Conservation (phyloP, 305 asterid species). For the Fraxinus paxiana region DNA sequence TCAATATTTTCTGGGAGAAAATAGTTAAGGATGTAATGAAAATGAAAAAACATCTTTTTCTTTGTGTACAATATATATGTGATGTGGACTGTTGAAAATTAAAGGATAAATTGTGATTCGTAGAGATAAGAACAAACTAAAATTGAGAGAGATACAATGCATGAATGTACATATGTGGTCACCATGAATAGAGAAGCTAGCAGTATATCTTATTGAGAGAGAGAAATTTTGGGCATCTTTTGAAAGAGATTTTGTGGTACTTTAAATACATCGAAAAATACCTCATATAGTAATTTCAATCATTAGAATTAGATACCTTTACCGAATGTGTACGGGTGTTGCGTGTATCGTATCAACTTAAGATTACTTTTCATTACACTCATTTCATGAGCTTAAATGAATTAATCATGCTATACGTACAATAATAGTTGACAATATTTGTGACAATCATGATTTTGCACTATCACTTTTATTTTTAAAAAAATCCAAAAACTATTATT, state of each 20-base stretch:
- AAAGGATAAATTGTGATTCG: conserved; percentile 25
- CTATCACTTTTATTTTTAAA: too few species aligned
- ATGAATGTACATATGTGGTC: neutral
- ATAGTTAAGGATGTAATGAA: neutral
- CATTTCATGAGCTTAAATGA: neutral
- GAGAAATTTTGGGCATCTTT: neutral
- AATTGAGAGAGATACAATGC: conserved; percentile 10
- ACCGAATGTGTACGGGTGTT: neutral
- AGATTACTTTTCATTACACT: neutral
- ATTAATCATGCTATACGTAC: too few species aligned
- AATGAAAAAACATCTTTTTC: neutral
- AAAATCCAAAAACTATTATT: too few species aligned
- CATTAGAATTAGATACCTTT: neutral
- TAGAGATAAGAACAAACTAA: conserved; percentile 29
- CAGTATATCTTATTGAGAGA: neutral
- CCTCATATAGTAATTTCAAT: neutral
- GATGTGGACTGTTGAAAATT: conserved; percentile 23
- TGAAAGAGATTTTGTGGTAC: neutral
- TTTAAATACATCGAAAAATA: neutral
- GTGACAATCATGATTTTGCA: too few species aligned
- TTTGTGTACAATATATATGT: conserved; percentile 22
- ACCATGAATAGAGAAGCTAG: conserved; percentile 6
- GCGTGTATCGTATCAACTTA: neutral
- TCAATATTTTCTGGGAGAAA: neutral
- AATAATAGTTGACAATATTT: too few species aligned